Percentiles rank a stretch among this genome's conserved stretches.
These are phyloP conservation scores for Alternaria rosae DNA, from an alignment of 2,329 filamentous ascomycete species.

Conservation along the genomic window DNA sequence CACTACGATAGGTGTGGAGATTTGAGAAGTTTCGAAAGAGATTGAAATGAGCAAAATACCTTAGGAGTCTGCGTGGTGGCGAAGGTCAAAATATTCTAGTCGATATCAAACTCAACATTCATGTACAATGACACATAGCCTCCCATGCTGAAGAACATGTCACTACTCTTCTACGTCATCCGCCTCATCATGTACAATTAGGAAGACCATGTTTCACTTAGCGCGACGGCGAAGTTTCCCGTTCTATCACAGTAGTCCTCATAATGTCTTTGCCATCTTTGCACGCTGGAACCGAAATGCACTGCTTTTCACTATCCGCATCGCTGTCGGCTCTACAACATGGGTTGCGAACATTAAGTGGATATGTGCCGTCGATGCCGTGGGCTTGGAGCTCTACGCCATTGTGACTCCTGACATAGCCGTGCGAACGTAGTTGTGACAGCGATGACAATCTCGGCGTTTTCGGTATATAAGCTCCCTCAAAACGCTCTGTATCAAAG, in stretches of 20 bases:
- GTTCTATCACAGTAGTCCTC: not conserved
- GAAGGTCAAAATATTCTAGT: too few species aligned
- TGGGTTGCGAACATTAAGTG: not conserved
- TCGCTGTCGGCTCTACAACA: not conserved
- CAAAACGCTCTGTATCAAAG: slow-evolving; percentile 1
- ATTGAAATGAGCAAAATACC: too few species aligned
- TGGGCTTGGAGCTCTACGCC: not conserved
- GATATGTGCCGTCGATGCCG: not conserved
- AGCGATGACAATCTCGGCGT: not conserved
- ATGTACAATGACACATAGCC: too few species aligned
- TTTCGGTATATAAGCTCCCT: too few species aligned
- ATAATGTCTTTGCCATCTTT: not conserved
- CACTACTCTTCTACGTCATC: too few species aligned
- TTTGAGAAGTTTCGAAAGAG: too few species aligned
- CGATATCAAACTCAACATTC: too few species aligned
- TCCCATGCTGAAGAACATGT: too few species aligned
- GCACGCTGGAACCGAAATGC: not conserved
- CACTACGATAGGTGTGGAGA: too few species aligned
- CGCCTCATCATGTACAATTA: not conserved
- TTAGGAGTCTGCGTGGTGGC: too few species aligned
- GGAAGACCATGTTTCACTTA: not conserved
- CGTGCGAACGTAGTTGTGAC: not conserved
- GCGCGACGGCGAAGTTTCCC: not conserved
- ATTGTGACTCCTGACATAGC: not conserved
- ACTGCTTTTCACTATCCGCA: not conserved